Conservation (phyloP, 306 rosid genomes). For the Cicer chorassanicum region DNA sequence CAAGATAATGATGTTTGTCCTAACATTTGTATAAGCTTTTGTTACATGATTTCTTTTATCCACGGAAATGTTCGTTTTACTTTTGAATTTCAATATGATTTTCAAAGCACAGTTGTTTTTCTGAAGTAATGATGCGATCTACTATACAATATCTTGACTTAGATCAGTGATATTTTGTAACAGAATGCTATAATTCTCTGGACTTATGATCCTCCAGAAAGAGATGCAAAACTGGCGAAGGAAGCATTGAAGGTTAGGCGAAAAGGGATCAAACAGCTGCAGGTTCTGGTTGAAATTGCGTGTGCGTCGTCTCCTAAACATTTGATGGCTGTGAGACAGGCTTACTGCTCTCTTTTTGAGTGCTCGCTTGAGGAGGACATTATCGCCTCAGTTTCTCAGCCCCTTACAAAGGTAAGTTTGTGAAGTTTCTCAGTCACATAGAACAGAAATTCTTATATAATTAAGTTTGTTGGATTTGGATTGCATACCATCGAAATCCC, state of each 20-base stretch:
- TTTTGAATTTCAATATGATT: conserved; percentile 1
- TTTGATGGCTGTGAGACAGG: conserved; percentile 80
- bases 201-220: conserved; percentile 78
- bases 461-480: background rate
- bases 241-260: conserved; percentile 57
- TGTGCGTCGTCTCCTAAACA: conserved; percentile 91
- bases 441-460: conserved; percentile 14
- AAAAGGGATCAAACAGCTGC: conserved; percentile 57
- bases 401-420: conserved; percentile 72
- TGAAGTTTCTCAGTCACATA: conserved; percentile 14
- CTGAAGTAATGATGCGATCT: conserved; percentile 14
- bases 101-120: background rate
- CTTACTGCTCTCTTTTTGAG: conserved; percentile 69
- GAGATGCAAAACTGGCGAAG: conserved; percentile 77
- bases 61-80: background rate
- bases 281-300: conserved; percentile 79
- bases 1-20: background rate
- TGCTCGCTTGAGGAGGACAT: conserved; percentile 92
- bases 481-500: no score
- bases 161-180: conserved; percentile 30
- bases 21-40: conserved; percentile 9
- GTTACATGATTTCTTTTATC: conserved; percentile 6
- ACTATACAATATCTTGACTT: conserved; percentile 7
- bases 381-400: conserved; percentile 55
- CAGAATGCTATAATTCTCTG: conserved; percentile 84